These are phyloP conservation scores for Penicillium arizonense DNA, from an alignment of 495 filamentous ascomycete species.

Conservation along the genomic window DNA sequence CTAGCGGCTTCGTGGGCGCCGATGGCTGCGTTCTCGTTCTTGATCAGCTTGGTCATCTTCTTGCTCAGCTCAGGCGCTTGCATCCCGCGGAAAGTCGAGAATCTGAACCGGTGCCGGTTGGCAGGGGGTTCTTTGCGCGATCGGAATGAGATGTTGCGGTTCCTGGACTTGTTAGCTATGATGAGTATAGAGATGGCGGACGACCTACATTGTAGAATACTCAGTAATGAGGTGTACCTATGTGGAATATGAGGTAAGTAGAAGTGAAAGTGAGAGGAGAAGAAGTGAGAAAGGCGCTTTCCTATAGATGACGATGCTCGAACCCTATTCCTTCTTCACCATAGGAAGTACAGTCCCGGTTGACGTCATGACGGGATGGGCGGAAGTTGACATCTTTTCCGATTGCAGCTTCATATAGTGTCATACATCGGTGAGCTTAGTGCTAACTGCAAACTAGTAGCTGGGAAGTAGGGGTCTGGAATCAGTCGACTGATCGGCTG, in stretches of 20 bases:
- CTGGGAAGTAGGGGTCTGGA: too few relatives aligned
- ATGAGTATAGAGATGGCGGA: background rate
- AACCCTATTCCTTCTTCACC: constrained; percentile 13
- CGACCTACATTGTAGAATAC: background rate
- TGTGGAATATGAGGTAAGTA: background rate
- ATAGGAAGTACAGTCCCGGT: constrained; percentile 21
- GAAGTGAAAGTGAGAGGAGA: background rate
- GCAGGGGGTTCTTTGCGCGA: constrained; percentile 44
- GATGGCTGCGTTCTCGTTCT: constrained; percentile 83
- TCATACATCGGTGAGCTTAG: too few relatives aligned
- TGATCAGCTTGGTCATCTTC: constrained; percentile 86
- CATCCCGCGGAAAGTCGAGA: constrained; percentile 76
- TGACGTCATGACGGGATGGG: constrained; percentile 28
- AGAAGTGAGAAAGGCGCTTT: constrained; percentile 7
- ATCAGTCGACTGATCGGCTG: background rate
- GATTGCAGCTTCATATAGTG: too few relatives aligned
- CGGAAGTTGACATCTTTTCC: constrained; percentile 12
- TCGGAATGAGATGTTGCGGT: constrained; percentile 60
- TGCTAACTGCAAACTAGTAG: too few relatives aligned
- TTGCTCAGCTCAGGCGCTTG: constrained; percentile 82
- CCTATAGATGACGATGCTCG: constrained; percentile 28
- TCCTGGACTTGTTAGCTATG: constrained; percentile 41
- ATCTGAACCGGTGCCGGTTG: constrained; percentile 65
- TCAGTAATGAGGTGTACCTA: too few relatives aligned
- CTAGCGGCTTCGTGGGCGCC: constrained; percentile 78